Conservation (phyloP, 768 basidiomycete genomes). For the Panaeolus papilionaceus region DNA sequence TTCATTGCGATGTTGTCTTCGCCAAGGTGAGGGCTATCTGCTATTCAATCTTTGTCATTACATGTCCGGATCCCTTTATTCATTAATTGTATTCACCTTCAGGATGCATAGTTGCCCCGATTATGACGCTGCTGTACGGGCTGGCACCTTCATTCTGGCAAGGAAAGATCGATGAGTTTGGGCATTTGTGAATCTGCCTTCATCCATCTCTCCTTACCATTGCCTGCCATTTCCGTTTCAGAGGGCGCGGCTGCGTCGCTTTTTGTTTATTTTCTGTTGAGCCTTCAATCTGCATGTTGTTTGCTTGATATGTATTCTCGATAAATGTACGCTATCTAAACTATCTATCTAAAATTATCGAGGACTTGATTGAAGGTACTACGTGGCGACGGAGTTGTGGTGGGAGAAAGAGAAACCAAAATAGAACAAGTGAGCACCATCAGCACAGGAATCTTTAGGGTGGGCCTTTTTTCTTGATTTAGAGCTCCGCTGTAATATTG, state of each 20-base stretch:
- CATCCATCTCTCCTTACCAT: not conserved
- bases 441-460: not conserved
- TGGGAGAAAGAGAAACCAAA: not conserved
- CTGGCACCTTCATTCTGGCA: not conserved
- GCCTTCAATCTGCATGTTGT: not conserved
- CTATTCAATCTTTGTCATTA: not conserved
- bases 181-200: not conserved
- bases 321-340: too few species aligned
- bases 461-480: not conserved
- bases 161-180: too few species aligned
- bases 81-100: too few species aligned
- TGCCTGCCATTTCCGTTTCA: not conserved
- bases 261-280: not conserved
- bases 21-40: not conserved
- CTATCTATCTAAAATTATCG: too few species aligned
- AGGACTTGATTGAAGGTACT: not conserved
- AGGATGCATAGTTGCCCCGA: too few species aligned
- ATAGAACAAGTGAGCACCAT: not conserved
- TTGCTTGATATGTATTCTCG: not conserved
- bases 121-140: not conserved
- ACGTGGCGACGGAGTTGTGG: not conserved
- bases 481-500: not conserved
- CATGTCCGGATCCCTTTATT: not conserved
- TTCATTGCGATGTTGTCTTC: too few species aligned
- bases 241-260: not conserved